Base-by-base conservation (phyloP, 306 rosid genomes). In the Cucumis hystrix region DNA sequence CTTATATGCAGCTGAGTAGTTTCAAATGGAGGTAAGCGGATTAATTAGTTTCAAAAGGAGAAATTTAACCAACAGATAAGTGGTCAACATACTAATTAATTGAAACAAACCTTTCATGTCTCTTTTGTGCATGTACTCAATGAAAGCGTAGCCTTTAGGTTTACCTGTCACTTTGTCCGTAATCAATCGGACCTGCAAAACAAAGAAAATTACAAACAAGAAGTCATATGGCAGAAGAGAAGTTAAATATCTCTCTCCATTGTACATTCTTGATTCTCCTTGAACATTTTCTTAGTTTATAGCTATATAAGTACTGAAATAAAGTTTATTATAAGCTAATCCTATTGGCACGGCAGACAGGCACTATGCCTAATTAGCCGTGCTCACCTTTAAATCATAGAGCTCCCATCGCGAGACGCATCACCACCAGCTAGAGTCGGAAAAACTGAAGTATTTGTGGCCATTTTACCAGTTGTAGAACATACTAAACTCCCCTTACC, bases 311-410 rank as follows among this genome's bases (percentile, higher is more conserved):
- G 68, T 78, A 21, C 57, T 70, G 66, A 16, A 73, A 82, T 68
- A 58, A 52, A 78, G 75, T 79, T 79, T 77, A 70, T 51, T 7
- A 51, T 65, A 76, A 79, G 73, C 75, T 79, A 88, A 87, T 92
- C 97, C 96, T 89, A 96, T 33, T 85, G 96, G 99, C 99, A 96
- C 98, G 98, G 98, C 99, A 91, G 98, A 85, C 93, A 87, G 98
- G 98, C 98, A 84, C 97, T 91, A 87, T 91, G 99, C 99, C 99
- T 91, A 87, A 86, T 89, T 88, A 92, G 99, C 98, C 98, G 98
- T 95, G 99, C 97, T 96, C 99, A 96, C 99, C 99, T 96, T 96
- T 86, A 86, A 86, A 88, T 87, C 79, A 89, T 83, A 92, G 79
- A 83, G 97, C 99, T 89, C 82, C 91, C 83, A 87, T 87, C 59